Evolutionary conservation across 2,329 filamentous ascomycete species (phyloP), one percentile per base, ranked within the genome.

Genomic region (Calonectria crousiana): DNA sequence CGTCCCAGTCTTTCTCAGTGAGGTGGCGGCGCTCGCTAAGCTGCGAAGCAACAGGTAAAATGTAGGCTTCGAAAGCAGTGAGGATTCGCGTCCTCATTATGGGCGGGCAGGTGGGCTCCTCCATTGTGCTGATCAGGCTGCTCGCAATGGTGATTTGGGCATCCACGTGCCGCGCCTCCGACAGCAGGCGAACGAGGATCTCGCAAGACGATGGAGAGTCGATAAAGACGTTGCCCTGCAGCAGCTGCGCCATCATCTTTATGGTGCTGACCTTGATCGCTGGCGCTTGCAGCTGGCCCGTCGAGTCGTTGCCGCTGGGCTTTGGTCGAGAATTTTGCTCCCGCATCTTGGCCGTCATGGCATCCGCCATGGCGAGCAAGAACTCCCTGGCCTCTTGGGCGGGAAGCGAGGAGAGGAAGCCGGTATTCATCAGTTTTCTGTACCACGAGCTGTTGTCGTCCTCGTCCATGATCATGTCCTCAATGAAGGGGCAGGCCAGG

Each of bases 221-320:
- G 9, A 85, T 71, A 20, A 82, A 82, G 1, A 77, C 71, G 6
- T 78, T 82, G 4, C 79, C 76, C 14, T 82, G 76, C 2, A 86
- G 75, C 1, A 85, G 65, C 49, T 84, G 81, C 0, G 82, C 81
- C n/a, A 86, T 77, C 81, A 86, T 84, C 66, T 85, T 85, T 65
- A 86, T 77, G 0, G 84, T 85, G 0, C 81, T 83, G 6, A 85
- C 78, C 69, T 84, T 85, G 66, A 86, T 77, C 4, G 76, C 68
- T 3, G 81, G 77, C 3, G 52, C 13, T 14, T 53, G 68, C 4
- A 47, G 30, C 30, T 75, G 26, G 4, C 75, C 67, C 1, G 47
- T 66, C 8, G 20, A 13, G 6, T 20, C 52, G 2, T 69, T 41
- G 8, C 9, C 49, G n/a, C 56, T 38, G 44, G 71, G 71, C 30